Percentiles rank a stretch among this genome's conserved stretches.
Evolutionary conservation across 306 rosid genomes (phyloP).

Genomic region (Trifolium dubium): DNA sequence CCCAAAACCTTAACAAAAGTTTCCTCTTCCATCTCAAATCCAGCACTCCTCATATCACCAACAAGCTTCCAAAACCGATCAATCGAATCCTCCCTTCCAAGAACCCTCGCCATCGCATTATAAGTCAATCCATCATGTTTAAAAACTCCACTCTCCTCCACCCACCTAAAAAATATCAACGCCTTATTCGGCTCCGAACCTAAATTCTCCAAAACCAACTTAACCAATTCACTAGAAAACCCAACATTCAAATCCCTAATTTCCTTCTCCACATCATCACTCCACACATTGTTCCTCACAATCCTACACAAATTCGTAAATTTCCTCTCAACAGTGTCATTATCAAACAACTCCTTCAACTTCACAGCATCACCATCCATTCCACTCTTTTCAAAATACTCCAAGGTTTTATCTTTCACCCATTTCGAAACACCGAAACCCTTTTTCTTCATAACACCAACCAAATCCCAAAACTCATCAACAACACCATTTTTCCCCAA

Average conservation of each 20-base stretch:
- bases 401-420: conserved; percentile 52
- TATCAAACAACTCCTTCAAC: conserved; percentile 61
- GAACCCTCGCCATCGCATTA: conserved; percentile 68
- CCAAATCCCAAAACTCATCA: conserved; percentile 75
- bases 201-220: conserved; percentile 57
- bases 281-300: conserved; percentile 67
- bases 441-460: conserved; percentile 65
- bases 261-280: conserved; percentile 63
- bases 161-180: conserved; percentile 78
- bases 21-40: conserved; percentile 62
- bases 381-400: conserved; percentile 57
- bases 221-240: conserved; percentile 54
- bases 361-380: conserved; percentile 53
- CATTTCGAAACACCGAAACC: conserved; percentile 66
- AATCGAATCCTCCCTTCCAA: conserved; percentile 71
- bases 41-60: conserved; percentile 65
- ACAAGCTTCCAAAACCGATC: conserved; percentile 84
- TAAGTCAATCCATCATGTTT: conserved; percentile 70
- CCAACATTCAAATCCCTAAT: conserved; percentile 51
- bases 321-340: conserved; percentile 44
- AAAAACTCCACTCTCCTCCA: conserved; percentile 69
- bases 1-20: conserved; percentile 66
- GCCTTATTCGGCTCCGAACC: conserved; percentile 64
- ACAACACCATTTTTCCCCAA: conserved; percentile 60
- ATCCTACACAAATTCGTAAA: conserved; percentile 54